phyloP scores from a whole-genome alignment of 306 rosid genomes.

The Trifolium dubium region DNA sequence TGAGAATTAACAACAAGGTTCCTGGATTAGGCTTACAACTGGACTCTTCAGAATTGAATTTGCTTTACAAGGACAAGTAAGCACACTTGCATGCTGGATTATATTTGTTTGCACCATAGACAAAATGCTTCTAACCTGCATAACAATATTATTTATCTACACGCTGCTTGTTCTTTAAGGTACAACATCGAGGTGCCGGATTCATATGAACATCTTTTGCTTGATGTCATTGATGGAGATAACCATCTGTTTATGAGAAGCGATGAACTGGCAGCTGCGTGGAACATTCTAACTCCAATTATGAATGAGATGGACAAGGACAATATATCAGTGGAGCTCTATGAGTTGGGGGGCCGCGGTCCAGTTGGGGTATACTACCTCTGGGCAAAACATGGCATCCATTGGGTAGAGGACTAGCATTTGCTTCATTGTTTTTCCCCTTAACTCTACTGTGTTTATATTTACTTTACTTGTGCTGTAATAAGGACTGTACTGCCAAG shows the following conservation, averaged over 20 bases:
- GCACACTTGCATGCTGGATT: conserved; percentile 34
- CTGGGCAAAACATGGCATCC: conserved; percentile 85
- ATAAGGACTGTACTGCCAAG: conserved; percentile 6
- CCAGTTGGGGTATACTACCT: conserved; percentile 88
- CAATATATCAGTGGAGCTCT: conserved; percentile 72
- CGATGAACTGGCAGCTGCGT: conserved; percentile 79
- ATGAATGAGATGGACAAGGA: conserved; percentile 74
- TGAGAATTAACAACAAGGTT: conserved; percentile 85
- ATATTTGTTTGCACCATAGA: conserved; percentile 27
- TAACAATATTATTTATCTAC: conserved; percentile 2
- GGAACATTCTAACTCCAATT: conserved; percentile 80
- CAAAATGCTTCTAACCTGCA: conserved; percentile 12
- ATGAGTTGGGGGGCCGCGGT: conserved; percentile 83
- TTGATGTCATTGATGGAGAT: conserved; percentile 81
- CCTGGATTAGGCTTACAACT: conserved; percentile 90
- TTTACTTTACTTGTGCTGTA: background rate
- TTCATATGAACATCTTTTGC: conserved; percentile 90
- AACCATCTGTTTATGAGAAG: conserved; percentile 88
- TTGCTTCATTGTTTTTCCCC: background rate
- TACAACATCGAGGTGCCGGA: conserved; percentile 86
- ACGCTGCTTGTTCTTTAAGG: conserved; percentile 46
- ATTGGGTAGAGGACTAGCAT: conserved; percentile 74
- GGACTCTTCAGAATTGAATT: conserved; percentile 86
- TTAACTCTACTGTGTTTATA: conserved; percentile 13
- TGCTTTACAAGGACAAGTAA: conserved; percentile 90